phyloP scores from a whole-genome alignment of 306 rosid genomes.

The Fragaria iinumae region DNA sequence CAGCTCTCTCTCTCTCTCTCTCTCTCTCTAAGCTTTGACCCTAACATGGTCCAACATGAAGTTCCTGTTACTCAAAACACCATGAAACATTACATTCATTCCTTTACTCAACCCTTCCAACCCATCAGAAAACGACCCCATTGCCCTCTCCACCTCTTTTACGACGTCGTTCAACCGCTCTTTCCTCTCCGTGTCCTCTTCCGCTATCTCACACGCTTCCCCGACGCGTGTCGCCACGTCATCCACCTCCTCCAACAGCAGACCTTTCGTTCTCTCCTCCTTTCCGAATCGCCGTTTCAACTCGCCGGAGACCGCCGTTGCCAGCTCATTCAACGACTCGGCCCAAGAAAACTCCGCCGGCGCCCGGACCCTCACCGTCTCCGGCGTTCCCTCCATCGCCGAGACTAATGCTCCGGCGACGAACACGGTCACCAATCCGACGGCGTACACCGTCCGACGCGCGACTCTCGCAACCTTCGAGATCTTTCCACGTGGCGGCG shows the following conservation, averaged over 20 bases:
- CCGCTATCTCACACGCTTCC: constrained; percentile 8
- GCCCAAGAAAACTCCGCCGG: constrained; percentile 4
- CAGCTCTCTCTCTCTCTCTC: neutral
- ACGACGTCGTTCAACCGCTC: neutral
- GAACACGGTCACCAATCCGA: constrained; percentile 12
- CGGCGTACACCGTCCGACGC: neutral
- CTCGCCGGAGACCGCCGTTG: constrained; percentile 3
- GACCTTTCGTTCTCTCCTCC: neutral
- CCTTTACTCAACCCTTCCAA: constrained; percentile 15
- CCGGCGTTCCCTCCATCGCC: neutral
- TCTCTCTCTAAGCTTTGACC: neutral
- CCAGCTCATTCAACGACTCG: neutral
- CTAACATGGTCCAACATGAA: constrained; percentile 1
- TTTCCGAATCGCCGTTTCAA: constrained; percentile 3
- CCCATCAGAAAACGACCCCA: constrained; percentile 15
- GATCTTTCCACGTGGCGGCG: neutral
- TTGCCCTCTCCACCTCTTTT: neutral
- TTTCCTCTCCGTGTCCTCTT: neutral
- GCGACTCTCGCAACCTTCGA: neutral
- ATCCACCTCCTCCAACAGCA: neutral
- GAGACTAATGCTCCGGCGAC: neutral
- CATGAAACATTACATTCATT: constrained; percentile 1
- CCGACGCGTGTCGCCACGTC: constrained; percentile 13
- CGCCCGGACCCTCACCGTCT: neutral
- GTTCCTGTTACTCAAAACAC: constrained; percentile 18